These are phyloP conservation scores for Globisporangium radiosum DNA, from an alignment of 352 stramenopile genomes.

Conservation along the genomic window DNA sequence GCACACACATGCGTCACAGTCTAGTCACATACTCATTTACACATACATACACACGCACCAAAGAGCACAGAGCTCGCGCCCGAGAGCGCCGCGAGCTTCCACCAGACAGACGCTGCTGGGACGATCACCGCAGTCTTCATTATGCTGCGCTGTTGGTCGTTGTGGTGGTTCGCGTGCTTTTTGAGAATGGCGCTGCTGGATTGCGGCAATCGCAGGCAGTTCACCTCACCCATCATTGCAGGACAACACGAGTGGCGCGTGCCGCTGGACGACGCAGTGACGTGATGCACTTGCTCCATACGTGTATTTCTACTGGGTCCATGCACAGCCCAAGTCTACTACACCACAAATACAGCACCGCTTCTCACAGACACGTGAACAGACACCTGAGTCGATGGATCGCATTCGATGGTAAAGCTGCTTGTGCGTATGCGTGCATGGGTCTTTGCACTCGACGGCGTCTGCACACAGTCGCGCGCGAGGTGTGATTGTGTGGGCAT, in stretches of 20 bases:
- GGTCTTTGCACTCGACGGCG: conserved; percentile 36
- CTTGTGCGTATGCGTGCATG: conserved; percentile 55
- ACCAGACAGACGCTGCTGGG: conserved; percentile 65
- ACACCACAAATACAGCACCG: too few relatives aligned
- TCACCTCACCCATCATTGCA: too few relatives aligned
- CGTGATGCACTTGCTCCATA: too few relatives aligned
- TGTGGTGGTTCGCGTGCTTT: neutral
- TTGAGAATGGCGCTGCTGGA: too few relatives aligned
- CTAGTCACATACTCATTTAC: neutral
- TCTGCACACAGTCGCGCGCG: conserved; percentile 36
- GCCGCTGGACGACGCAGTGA: too few relatives aligned
- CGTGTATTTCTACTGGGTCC: too few relatives aligned
- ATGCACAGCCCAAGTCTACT: too few relatives aligned
- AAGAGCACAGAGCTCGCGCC: conserved; percentile 57
- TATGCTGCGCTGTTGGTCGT: neutral
- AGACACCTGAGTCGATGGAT: too few relatives aligned
- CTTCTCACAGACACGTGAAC: too few relatives aligned
- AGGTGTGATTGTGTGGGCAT: conserved; percentile 23
- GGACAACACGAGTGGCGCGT: too few relatives aligned
- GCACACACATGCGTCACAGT: neutral
- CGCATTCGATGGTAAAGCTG: neutral
- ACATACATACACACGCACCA: conserved; percentile 21
- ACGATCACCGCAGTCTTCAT: conserved; percentile 60
- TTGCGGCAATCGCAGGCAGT: too few relatives aligned
- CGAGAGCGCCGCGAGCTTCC: conserved; percentile 67